Percentiles rank a stretch among this genome's conserved stretches.
Evolutionary conservation across 1,139 yeast species (phyloP).

Genomic region (Sugiyamaella xylanicola): DNA sequence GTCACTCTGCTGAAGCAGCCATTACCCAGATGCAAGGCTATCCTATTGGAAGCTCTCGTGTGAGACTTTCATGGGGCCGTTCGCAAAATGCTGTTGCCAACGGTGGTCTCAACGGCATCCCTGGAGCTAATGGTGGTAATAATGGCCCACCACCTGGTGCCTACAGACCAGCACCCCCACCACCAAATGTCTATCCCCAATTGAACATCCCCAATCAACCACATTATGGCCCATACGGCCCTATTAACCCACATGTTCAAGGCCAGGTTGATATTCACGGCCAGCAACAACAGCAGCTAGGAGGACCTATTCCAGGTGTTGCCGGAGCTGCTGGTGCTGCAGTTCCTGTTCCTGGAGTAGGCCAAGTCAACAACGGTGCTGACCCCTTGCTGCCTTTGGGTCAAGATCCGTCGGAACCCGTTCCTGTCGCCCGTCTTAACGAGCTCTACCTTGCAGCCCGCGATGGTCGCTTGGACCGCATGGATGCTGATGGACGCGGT

Average conservation of each 20-base stretch:
- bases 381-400: slow-evolving; percentile 28
- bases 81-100: slow-evolving; percentile 39
- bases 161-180: slow-evolving; percentile 29
- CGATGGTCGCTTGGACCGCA: slow-evolving; percentile 52
- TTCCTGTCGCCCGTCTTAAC: slow-evolving; percentile 49
- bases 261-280: slow-evolving; percentile 37
- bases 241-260: slow-evolving; percentile 41
- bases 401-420: slow-evolving; percentile 44
- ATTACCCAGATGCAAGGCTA: slow-evolving; percentile 92
- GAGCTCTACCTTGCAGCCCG: slow-evolving; percentile 52
- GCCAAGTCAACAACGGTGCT: slow-evolving; percentile 24
- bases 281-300: slow-evolving; percentile 9
- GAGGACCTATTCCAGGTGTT: slow-evolving; percentile 16
- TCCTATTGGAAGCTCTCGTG: slow-evolving; percentile 81
- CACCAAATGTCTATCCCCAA: slow-evolving; percentile 43
- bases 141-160: slow-evolving; percentile 19
- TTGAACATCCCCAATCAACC: slow-evolving; percentile 40
- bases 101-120: slow-evolving; percentile 13
- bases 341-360: slow-evolving; percentile 22
- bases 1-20: slow-evolving; percentile 88
- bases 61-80: slow-evolving; percentile 90
- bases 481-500: slow-evolving; percentile 50
- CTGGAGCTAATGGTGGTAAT: slow-evolving; percentile 12
- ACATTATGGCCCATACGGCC: slow-evolving; percentile 44
- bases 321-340: slow-evolving; percentile 14